Evolutionary conservation across 192 early-diverging fungal genomes (phyloP).

Genomic region (Rhizophagus sp.): DNA sequence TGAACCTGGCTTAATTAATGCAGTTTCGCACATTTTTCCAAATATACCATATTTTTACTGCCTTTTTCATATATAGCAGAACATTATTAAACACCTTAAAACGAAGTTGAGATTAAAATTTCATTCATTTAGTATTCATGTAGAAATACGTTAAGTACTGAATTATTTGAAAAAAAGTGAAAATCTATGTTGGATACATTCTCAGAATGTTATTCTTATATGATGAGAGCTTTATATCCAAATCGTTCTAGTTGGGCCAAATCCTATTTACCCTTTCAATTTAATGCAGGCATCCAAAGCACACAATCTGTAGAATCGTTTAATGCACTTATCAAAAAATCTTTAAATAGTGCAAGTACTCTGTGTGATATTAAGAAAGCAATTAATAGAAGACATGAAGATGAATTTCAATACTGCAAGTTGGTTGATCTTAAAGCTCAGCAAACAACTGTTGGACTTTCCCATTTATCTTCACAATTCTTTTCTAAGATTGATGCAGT

Average conservation of each 20-base stretch:
- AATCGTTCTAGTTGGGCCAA: not conserved
- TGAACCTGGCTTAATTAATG: too few relatives aligned
- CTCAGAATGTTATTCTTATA: not conserved
- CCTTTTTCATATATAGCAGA: not conserved
- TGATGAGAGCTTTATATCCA: not conserved
- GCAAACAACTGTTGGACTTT: not conserved
- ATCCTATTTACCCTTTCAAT: not conserved
- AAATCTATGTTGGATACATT: too few relatives aligned
- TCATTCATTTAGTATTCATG: too few relatives aligned
- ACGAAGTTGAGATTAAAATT: too few relatives aligned
- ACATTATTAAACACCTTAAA: too few relatives aligned
- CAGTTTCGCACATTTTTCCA: too few relatives aligned
- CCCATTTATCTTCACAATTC: not conserved
- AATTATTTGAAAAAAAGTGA: too few relatives aligned
- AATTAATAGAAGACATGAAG: not conserved
- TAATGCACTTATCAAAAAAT: not conserved
- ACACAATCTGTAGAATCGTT: not conserved
- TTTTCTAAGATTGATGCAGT: not conserved
- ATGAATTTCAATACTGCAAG: not conserved
- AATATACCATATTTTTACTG: too few relatives aligned
- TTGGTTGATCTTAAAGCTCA: not conserved
- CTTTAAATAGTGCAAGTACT: not conserved
- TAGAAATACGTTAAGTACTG: too few relatives aligned
- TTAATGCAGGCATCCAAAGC: not conserved
- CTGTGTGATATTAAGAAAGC: not conserved